phyloP scores from a whole-genome alignment of 352 stramenopile genomes.

The Thalassiosira livingstoniorum region DNA sequence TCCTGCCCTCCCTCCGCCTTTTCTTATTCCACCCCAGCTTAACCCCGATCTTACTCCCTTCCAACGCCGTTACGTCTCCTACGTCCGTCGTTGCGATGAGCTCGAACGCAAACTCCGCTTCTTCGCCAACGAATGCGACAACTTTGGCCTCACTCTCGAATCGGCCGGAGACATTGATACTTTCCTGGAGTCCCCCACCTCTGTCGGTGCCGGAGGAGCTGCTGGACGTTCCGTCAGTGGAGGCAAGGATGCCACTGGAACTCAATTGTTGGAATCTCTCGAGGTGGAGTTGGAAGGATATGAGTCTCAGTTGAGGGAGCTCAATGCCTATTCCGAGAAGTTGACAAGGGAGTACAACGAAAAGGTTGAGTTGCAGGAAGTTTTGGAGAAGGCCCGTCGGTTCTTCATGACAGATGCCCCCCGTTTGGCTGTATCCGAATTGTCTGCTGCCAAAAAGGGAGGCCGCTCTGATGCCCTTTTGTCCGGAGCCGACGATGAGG shows the following conservation, averaged over 20 bases:
- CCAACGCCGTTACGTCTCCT: constrained; percentile 97
- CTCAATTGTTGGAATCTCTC: constrained; percentile 91
- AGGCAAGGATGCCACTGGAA: constrained; percentile 53
- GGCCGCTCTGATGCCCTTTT: constrained; percentile 59
- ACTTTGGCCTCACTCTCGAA: constrained; percentile 90
- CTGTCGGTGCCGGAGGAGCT: constrained; percentile 16
- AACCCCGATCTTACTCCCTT: constrained; percentile 98
- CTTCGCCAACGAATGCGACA: constrained; percentile 93
- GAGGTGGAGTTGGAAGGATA: constrained; percentile 96
- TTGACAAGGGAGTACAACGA: constrained; percentile 98
- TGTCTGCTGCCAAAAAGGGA: constrained; percentile 32
- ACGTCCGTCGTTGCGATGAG: constrained; percentile 99
- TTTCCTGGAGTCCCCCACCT: constrained; percentile 64
- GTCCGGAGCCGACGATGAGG: constrained; percentile 56
- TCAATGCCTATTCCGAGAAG: constrained; percentile 96
- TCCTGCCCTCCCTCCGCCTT: neutral
- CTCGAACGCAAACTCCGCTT: constrained; percentile 98
- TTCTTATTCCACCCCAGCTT: constrained; percentile 73
- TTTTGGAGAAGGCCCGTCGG: constrained; percentile 83
- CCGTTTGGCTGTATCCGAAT: constrained; percentile 72
- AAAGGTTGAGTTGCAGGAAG: constrained; percentile 89
- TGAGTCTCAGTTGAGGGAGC: constrained; percentile 90
- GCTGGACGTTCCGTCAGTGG: constrained; percentile 12
- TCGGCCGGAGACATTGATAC: constrained; percentile 71
- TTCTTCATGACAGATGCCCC: constrained; percentile 87